These are phyloP conservation scores for Volvox reticuliferus DNA, from an alignment of 139 green algal species.

Conservation along the genomic window DNA sequence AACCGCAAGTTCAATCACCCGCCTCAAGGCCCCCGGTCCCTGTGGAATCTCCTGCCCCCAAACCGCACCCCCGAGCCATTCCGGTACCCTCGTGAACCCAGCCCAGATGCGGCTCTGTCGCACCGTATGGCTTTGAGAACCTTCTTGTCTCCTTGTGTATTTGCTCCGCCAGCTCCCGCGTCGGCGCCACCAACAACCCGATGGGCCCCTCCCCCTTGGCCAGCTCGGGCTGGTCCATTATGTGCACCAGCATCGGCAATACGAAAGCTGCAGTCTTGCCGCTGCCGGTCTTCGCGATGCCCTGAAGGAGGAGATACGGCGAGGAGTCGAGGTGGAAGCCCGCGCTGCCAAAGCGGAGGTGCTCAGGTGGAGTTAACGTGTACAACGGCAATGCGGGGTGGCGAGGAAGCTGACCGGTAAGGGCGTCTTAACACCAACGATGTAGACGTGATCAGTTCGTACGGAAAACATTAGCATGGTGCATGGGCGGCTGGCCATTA, in stretches of 20 bases:
- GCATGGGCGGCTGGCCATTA: too few species aligned
- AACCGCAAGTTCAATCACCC: too few species aligned
- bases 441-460: too few species aligned
- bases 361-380: too few species aligned
- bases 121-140: constrained; percentile 66
- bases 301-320: constrained; percentile 52
- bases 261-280: constrained; percentile 93
- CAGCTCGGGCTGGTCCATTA: constrained; percentile 81
- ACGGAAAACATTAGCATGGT: too few species aligned
- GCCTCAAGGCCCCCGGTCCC: too few species aligned
- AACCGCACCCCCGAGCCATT: background rate
- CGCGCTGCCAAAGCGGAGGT: too few species aligned
- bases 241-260: constrained; percentile 89
- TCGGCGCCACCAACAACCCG: constrained; percentile 89
- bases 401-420: too few species aligned
- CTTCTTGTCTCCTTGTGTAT: constrained; percentile 87
- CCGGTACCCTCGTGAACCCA: background rate
- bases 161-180: constrained; percentile 93
- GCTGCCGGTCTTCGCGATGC: constrained; percentile 89
- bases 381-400: too few species aligned
- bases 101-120: background rate
- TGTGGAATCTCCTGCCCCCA: background rate
- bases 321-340: background rate
- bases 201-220: constrained; percentile 88
- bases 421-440: too few species aligned